Percentiles rank a stretch among this genome's conserved stretches.
Conservation (phyloP, 73 alveolate species). For the Paramecium sonneborni region DNA sequence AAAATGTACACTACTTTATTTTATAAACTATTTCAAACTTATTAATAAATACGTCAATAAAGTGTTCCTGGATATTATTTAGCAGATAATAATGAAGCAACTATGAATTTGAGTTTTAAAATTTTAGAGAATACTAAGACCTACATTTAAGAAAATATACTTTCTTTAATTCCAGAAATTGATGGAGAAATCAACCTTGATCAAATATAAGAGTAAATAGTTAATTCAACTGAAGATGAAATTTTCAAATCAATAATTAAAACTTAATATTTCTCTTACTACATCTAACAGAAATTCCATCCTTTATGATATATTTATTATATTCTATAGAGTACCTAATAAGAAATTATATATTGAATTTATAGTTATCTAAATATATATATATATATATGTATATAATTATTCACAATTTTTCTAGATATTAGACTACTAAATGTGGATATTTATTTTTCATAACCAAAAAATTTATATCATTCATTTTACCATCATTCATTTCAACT, state of each 20-base stretch:
- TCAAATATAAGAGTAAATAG: background rate
- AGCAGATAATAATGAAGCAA: background rate
- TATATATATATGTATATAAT: background rate
- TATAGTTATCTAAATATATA: too few relatives aligned
- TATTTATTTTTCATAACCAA: background rate
- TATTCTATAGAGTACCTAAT: too few relatives aligned
- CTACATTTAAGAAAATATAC: background rate
- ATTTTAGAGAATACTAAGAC: background rate
- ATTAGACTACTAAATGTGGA: background rate
- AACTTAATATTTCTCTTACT: background rate
- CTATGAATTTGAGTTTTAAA: background rate
- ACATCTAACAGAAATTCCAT: background rate
- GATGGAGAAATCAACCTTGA: background rate
- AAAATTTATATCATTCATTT: background rate
- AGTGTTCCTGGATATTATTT: constrained; percentile 43
- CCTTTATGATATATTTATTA: background rate
- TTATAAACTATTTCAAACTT: background rate
- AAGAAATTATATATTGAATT: too few relatives aligned
- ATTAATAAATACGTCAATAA: background rate
- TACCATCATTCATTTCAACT: background rate
- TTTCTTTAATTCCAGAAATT: background rate
- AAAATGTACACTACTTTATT: background rate
- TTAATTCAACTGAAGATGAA: background rate
- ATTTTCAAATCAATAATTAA: background rate
- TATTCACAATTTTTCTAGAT: background rate